These are phyloP conservation scores for Monosporascus ibericus DNA, from an alignment of 2,329 filamentous ascomycete genomes.

Conservation along the genomic window DNA sequence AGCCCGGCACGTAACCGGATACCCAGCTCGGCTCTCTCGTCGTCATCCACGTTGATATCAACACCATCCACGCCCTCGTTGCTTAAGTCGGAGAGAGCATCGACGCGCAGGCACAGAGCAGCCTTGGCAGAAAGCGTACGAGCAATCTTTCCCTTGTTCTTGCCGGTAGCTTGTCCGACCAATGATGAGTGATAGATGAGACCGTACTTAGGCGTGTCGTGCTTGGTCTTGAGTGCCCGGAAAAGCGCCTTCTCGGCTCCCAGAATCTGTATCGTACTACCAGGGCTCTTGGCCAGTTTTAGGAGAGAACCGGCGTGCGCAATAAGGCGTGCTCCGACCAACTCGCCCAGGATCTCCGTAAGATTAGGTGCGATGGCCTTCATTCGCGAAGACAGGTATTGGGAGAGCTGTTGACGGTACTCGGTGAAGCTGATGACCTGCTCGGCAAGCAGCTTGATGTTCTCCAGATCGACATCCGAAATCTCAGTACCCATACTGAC, in stretches of 20 bases:
- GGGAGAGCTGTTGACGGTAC: slow-evolving; percentile 80
- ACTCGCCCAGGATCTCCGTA: slow-evolving; percentile 84
- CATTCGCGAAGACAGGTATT: slow-evolving; percentile 90
- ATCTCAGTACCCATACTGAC: slow-evolving; percentile 99
- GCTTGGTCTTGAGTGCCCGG: slow-evolving; percentile 97
- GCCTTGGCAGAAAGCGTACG: slow-evolving; percentile 93
- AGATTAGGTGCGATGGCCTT: slow-evolving; percentile 94
- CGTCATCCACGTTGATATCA: slow-evolving; percentile 65
- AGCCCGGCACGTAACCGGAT: slow-evolving; percentile 65
- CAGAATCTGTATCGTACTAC: slow-evolving; percentile 94
- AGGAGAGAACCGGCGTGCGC: slow-evolving; percentile 91
- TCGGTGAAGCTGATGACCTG: slow-evolving; percentile 90
- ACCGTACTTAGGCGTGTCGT: slow-evolving; percentile 98
- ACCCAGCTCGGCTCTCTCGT: slow-evolving; percentile 80
- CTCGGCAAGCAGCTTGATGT: slow-evolving; percentile 85
- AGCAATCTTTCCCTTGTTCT: slow-evolving; percentile 99
- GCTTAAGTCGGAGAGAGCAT: slow-evolving; percentile 76
- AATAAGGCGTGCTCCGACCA: slow-evolving; percentile 91
- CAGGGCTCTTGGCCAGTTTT: slow-evolving; percentile 90
- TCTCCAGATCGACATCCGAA: slow-evolving; percentile 82
- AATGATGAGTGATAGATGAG: slow-evolving; percentile 88
- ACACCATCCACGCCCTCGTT: slow-evolving; percentile 51
- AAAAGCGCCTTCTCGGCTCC: slow-evolving; percentile 98
- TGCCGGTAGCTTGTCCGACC: slow-evolving; percentile 92
- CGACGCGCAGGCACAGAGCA: slow-evolving; percentile 85